A percentile compares a stretch with the other conserved stretches of the same genome.
These are phyloP conservation scores for Boechera divaricarpa DNA, from an alignment of 345 rosid genomes.

Conservation along the genomic window DNA sequence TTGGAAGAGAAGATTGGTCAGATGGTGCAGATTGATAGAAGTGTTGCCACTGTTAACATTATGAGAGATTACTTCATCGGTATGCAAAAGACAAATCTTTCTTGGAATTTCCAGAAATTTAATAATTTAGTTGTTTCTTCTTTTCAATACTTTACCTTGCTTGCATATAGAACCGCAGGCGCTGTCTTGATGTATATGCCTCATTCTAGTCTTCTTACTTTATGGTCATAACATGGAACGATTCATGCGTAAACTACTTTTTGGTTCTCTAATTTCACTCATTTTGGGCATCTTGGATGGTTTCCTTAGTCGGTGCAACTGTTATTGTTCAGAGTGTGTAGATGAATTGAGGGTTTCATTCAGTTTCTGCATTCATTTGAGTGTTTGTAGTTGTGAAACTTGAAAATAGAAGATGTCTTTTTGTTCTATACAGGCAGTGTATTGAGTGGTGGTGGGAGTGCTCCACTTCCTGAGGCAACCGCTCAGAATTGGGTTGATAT, in stretches of 20 bases:
- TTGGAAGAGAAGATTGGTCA: conserved; percentile 67
- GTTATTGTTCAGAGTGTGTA: not conserved
- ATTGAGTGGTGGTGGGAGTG: conserved; percentile 90
- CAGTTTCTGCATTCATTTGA: not conserved
- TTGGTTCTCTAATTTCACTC: conserved; percentile 2
- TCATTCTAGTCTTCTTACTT: too few species aligned
- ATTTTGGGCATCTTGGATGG: not conserved
- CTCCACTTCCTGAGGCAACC: conserved; percentile 72
- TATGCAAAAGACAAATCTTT: not conserved
- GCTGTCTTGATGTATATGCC: not conserved
- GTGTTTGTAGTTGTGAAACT: not conserved
- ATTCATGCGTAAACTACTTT: not conserved
- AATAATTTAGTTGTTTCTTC: not conserved
- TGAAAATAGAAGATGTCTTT: not conserved
- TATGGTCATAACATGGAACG: too few species aligned
- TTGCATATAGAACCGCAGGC: conserved; percentile 11
- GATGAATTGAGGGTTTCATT: not conserved
- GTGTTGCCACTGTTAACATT: conserved; percentile 50
- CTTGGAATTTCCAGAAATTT: not conserved
- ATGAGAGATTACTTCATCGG: conserved; percentile 60
- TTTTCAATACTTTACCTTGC: not conserved
- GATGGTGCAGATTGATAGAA: conserved; percentile 64
- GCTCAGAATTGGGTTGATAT: conserved; percentile 78
- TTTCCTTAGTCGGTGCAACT: not conserved
- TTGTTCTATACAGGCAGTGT: conserved; percentile 63